Percentiles rank a stretch among this genome's conserved stretches.
Conservation (phyloP, 257 asterid genomes). For the Fraxinus americana region DNA sequence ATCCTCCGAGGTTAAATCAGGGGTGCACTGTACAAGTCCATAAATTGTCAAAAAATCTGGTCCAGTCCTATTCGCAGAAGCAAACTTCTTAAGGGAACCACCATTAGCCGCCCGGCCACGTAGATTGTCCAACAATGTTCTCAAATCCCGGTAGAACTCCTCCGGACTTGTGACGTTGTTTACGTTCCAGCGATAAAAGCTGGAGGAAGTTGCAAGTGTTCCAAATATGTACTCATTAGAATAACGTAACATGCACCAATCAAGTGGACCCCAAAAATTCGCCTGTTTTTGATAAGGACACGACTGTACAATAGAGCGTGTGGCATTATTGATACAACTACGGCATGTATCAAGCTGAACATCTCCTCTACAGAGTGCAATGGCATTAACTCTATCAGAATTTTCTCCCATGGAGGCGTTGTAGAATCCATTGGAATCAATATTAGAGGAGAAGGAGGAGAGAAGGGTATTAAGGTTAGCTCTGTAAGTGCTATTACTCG, state of each 20-base stretch:
- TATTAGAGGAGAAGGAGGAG: not conserved
- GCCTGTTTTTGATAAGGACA: conserved; percentile 14
- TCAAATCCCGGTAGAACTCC: not conserved
- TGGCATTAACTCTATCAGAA: not conserved
- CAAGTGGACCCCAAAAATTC: not conserved
- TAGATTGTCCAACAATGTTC: conserved; percentile 1
- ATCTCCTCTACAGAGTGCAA: conserved; percentile 9
- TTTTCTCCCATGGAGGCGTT: not conserved
- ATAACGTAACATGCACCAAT: conserved; percentile 11
- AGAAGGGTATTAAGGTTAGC: not conserved
- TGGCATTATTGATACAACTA: not conserved
- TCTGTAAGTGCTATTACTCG: not conserved
- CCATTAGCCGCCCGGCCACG: conserved; percentile 16
- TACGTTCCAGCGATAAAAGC: too few relatives aligned
- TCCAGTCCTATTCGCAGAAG: conserved; percentile 17
- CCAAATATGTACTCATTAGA: conserved; percentile 20
- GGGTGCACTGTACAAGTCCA: conserved; percentile 36
- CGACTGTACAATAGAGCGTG: not conserved
- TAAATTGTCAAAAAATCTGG: not conserved
- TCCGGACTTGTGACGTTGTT: too few relatives aligned
- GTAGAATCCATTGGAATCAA: conserved; percentile 5
- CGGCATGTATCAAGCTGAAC: not conserved
- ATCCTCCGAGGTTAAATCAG: conserved; percentile 25
- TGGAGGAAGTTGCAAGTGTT: too few relatives aligned
- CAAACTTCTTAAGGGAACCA: conserved; percentile 19